Percentiles rank a stretch among this genome's conserved stretches.
Evolutionary conservation across 1,139 yeast genomes (phyloP).

Genomic region (Yamadazyma conglobata): DNA sequence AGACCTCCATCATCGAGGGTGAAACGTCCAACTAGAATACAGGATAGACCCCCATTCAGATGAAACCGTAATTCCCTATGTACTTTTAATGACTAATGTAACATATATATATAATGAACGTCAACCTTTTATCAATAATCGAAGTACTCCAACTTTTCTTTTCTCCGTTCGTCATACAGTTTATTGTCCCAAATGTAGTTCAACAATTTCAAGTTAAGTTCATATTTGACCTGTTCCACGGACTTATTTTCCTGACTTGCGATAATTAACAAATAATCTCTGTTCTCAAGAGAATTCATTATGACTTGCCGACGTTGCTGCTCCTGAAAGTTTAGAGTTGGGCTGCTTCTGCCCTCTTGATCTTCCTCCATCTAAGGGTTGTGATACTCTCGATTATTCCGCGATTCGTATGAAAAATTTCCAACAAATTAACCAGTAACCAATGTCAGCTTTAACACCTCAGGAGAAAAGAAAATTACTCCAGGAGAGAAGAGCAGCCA

Average conservation of each 20-base stretch:
- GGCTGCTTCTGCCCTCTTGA: background rate
- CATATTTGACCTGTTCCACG: constrained; percentile 43
- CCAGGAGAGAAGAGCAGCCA: constrained; percentile 70
- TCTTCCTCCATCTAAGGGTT: constrained; percentile 1
- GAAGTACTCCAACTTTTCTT: no score
- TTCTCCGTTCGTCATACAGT: no score
- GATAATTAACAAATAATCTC: constrained; percentile 40
- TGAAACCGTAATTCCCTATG: constrained; percentile 4
- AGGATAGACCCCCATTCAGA: constrained; percentile 23
- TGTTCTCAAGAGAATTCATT: constrained; percentile 41
- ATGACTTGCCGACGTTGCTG: constrained; percentile 38
- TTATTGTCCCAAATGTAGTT: background rate
- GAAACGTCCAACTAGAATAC: constrained; percentile 8
- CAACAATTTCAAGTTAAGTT: constrained; percentile 26
- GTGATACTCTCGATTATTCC: no score
- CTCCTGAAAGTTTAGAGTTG: constrained; percentile 30
- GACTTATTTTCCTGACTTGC: constrained; percentile 44
- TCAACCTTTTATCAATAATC: no score
- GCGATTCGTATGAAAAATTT: no score
- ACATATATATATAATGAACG: no score
- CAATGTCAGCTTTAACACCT: constrained; percentile 30
- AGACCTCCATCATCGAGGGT: constrained; percentile 6
- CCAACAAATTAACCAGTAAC: no score
- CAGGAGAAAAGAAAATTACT: constrained; percentile 61
- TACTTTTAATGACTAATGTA: no score